Conservation (phyloP, 2,329 filamentous ascomycete species). For the Akanthomyces muscarius region DNA sequence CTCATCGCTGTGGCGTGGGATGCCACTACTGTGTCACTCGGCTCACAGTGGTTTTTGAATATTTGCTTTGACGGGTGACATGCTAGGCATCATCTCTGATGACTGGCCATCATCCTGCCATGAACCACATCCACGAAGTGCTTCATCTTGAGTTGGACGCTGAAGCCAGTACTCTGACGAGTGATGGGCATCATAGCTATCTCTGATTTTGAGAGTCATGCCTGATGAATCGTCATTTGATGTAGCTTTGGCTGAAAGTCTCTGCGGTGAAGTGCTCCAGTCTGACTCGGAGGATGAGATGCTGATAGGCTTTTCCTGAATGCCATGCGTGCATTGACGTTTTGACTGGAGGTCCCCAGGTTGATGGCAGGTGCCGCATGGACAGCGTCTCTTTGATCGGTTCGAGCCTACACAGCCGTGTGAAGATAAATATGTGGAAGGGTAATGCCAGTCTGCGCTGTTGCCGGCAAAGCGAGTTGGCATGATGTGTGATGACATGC, state of each 20-base stretch:
- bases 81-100: neutral
- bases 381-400: neutral
- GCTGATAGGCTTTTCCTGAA: neutral
- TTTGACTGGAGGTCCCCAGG: neutral
- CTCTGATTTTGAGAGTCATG: constrained; percentile 3
- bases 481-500: neutral
- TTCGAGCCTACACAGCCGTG: neutral
- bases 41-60: neutral
- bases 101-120: neutral
- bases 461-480: neutral
- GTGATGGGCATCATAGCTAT: neutral
- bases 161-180: neutral
- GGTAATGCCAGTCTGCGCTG: neutral
- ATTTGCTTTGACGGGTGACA: neutral
- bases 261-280: constrained; percentile 7
- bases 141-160: neutral
- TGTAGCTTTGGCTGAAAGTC: neutral
- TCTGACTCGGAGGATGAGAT: constrained; percentile 5
- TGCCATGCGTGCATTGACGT: neutral
- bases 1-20: neutral
- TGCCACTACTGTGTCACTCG: neutral
- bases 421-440: neutral
- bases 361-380: neutral
- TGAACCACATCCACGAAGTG: constrained; percentile 1
- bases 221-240: neutral